These are phyloP conservation scores for Paratinospora sagittata DNA, from an alignment of 164 flowering plant genomes.

Conservation along the genomic window DNA sequence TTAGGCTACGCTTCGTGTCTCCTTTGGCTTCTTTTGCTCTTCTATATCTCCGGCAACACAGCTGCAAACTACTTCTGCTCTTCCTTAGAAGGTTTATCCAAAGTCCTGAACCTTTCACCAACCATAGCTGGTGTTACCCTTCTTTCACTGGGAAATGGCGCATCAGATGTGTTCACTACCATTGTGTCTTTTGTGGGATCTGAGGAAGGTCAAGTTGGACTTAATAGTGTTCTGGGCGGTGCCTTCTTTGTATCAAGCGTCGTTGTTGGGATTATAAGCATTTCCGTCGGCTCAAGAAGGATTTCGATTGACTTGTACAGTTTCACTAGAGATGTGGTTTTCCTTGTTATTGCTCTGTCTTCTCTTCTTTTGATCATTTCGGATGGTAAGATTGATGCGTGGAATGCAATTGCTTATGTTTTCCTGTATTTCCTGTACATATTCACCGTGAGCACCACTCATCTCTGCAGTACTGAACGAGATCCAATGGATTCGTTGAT, in stretches of 20 bases:
- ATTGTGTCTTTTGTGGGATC: constrained; percentile 52
- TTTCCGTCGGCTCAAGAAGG: constrained; percentile 38
- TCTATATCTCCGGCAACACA: constrained; percentile 68
- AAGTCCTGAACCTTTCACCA: constrained; percentile 50
- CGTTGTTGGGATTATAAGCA: constrained; percentile 57
- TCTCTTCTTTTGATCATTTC: constrained; percentile 40
- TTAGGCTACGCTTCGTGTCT: constrained; percentile 34
- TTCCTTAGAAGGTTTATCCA: constrained; percentile 55
- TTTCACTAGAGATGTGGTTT: no score
- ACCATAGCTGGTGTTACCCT: constrained; percentile 74
- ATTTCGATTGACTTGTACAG: no score
- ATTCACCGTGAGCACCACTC: constrained; percentile 32
- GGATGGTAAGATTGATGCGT: constrained; percentile 41
- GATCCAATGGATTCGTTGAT: no score
- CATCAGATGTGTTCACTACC: constrained; percentile 73
- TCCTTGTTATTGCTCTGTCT: no score
- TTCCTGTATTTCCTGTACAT: constrained; percentile 54
- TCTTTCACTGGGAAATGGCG: constrained; percentile 79
- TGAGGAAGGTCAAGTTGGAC: constrained; percentile 41
- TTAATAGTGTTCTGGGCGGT: constrained; percentile 71
- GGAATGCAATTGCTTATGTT: constrained; percentile 45
- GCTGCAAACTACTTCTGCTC: constrained; percentile 70
- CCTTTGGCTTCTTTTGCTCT: constrained; percentile 55
- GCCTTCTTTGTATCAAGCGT: constrained; percentile 58
- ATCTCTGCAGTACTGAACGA: constrained; percentile 10